A percentile compares a stretch with the other conserved stretches of the same genome.
Conservation (phyloP, 495 filamentous ascomycete genomes). For the Hypoxylon intermedium region DNA sequence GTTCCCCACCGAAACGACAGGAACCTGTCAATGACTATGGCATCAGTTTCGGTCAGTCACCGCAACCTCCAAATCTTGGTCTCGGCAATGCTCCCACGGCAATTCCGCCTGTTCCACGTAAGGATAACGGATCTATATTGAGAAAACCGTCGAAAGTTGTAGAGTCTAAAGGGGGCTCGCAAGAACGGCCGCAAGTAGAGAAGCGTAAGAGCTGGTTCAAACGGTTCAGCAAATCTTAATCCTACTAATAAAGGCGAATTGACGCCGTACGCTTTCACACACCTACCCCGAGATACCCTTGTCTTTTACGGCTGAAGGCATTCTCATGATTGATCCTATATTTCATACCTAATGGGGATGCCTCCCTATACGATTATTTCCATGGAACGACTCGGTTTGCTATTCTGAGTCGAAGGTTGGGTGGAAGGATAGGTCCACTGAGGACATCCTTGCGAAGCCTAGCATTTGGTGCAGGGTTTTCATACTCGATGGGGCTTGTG, state of each 20-base stretch:
- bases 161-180: conserved; percentile 35
- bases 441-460: background rate
- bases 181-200: conserved; percentile 56
- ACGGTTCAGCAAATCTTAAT: conserved; percentile 74
- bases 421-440: conserved; percentile 2
- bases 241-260: conserved; percentile 4
- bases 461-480: conserved; percentile 4
- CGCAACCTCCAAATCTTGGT: conserved; percentile 47
- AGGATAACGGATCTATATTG: conserved; percentile 42
- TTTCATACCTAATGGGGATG: conserved; percentile 13
- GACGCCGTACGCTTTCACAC: conserved; percentile 7
- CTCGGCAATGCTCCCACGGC: conserved; percentile 35
- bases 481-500: background rate
- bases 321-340: conserved; percentile 19
- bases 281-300: conserved; percentile 32
- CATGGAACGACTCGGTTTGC: background rate
- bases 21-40: conserved; percentile 57
- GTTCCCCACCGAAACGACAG: conserved; percentile 61
- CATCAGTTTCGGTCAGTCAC: conserved; percentile 51
- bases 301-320: conserved; percentile 22
- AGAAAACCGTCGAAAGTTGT: conserved; percentile 43
- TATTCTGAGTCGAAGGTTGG: background rate
- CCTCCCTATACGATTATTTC: conserved; percentile 9
- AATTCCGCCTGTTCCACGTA: conserved; percentile 48
- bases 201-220: conserved; percentile 92